phyloP scores from a whole-genome alignment of 768 basidiomycete species.

The Tephrocybe sp. region DNA sequence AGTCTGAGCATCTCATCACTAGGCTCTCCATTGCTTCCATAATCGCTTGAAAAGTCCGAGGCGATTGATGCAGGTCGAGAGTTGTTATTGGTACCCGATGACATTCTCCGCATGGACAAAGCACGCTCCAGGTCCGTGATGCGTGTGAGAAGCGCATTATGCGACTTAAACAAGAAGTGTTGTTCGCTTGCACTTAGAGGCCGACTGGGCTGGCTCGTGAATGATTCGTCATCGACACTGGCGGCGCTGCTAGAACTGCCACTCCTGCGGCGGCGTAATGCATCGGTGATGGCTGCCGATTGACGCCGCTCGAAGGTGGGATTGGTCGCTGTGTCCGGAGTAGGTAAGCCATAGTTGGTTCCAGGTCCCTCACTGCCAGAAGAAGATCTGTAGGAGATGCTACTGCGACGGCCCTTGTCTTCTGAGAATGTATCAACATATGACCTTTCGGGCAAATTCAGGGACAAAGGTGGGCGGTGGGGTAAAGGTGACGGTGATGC shows the following conservation, averaged over 20 bases:
- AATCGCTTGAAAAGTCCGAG: constrained; percentile 42
- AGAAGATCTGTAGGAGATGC: constrained; percentile 73
- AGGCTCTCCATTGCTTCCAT: constrained; percentile 41
- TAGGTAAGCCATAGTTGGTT: constrained; percentile 52
- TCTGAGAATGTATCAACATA: constrained; percentile 28
- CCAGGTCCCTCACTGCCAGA: constrained; percentile 37
- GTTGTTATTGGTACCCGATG: constrained; percentile 34
- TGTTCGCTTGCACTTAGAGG: constrained; percentile 75
- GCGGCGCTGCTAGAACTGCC: constrained; percentile 26
- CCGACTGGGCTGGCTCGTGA: constrained; percentile 35
- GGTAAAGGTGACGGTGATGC: constrained; percentile 25
- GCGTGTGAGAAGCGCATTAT: constrained; percentile 78
- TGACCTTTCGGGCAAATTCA: constrained; percentile 32
- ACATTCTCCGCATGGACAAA: constrained; percentile 43
- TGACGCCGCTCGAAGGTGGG: constrained; percentile 42
- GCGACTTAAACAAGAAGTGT: constrained; percentile 84
- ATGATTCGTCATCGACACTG: constrained; percentile 43
- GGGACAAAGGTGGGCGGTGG: constrained; percentile 38
- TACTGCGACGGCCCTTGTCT: constrained; percentile 53
- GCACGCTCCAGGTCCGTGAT: constrained; percentile 81
- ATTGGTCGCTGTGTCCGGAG: constrained; percentile 73
- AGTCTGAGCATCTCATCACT: constrained; percentile 79
- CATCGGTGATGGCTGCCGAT: constrained; percentile 28
- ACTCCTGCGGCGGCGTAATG: constrained; percentile 28
- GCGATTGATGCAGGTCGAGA: constrained; percentile 54